These are phyloP conservation scores for Fusarium ambrosium DNA, from an alignment of 2,329 filamentous ascomycete genomes.

Conservation along the genomic window DNA sequence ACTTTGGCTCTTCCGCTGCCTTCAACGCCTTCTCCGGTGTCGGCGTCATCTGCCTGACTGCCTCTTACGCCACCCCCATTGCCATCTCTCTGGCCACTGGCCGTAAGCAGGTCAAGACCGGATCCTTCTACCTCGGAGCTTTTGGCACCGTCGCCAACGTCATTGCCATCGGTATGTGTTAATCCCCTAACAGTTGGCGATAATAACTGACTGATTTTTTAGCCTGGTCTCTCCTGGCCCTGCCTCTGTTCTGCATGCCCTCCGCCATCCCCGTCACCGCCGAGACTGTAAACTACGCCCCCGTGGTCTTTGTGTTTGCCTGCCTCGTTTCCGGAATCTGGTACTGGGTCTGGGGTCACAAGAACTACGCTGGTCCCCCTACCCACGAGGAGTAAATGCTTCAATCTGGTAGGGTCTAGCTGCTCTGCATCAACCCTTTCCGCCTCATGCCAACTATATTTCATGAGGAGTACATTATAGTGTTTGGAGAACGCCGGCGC, in stretches of 20 bases:
- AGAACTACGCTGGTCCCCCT: conserved; percentile 76
- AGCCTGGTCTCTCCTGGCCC: conserved; percentile 77
- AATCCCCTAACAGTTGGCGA: not conserved
- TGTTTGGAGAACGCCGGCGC: conserved; percentile 8
- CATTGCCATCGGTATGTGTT: conserved; percentile 70
- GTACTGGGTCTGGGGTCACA: conserved; percentile 79
- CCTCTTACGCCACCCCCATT: conserved; percentile 77
- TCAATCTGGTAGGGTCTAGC: conserved; percentile 9
- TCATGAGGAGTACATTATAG: conserved; percentile 18
- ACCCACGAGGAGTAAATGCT: conserved; percentile 54
- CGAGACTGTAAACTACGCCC: conserved; percentile 78
- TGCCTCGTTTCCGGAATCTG: conserved; percentile 71
- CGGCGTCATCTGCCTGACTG: conserved; percentile 77
- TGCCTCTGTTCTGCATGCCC: conserved; percentile 83
- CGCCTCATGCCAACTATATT: conserved; percentile 26
- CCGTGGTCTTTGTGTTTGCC: conserved; percentile 79
- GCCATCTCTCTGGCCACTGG: conserved; percentile 72
- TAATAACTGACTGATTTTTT: conserved; percentile 32
- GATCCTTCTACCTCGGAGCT: conserved; percentile 71
- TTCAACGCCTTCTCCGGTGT: conserved; percentile 81
- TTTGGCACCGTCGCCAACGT: conserved; percentile 74
- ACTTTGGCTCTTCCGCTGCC: conserved; percentile 77
- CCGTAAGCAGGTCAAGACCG: conserved; percentile 69
- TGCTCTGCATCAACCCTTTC: conserved; percentile 22
- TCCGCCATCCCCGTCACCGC: conserved; percentile 70